A percentile compares a stretch with the other conserved stretches of the same genome.
These are phyloP conservation scores for Zea luxurians DNA, from an alignment of 176 grass and related monocot species.

Conservation along the genomic window DNA sequence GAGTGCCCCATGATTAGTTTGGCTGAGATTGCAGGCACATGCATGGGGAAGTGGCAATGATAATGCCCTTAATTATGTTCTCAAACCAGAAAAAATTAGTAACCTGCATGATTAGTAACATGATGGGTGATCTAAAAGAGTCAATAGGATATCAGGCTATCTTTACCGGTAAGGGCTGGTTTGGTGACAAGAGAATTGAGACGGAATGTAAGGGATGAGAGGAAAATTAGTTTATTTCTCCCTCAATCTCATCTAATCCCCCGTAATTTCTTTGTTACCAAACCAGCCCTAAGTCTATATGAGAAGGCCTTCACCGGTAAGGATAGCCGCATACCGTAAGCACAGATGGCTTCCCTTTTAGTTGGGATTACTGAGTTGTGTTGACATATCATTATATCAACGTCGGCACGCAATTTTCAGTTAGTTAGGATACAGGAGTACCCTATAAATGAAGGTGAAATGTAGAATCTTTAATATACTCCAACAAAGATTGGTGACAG, in stretches of 20 bases:
- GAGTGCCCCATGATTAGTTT: slow-evolving; percentile 71
- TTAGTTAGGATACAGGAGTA: slow-evolving; percentile 24
- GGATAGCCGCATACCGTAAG: not conserved
- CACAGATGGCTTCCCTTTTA: slow-evolving; percentile 35
- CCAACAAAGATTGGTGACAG: slow-evolving; percentile 16
- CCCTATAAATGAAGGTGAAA: slow-evolving; percentile 30
- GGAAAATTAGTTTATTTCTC: too few species aligned
- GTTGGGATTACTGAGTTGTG: slow-evolving; percentile 34
- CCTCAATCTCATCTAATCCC: too few species aligned
- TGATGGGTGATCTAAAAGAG: slow-evolving; percentile 54
- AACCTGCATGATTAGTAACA: slow-evolving; percentile 60
- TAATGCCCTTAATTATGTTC: slow-evolving; percentile 58
- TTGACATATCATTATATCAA: slow-evolving; percentile 46
- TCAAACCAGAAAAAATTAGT: slow-evolving; percentile 46
- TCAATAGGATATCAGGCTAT: slow-evolving; percentile 38
- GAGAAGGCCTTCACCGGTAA: too few species aligned
- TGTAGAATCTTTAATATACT: slow-evolving; percentile 30
- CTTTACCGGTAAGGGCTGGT: too few species aligned
- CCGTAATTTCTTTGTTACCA: too few species aligned
- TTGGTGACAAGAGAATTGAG: too few species aligned
- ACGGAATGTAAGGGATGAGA: too few species aligned
- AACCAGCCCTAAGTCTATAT: too few species aligned
- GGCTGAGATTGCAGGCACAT: slow-evolving; percentile 61
- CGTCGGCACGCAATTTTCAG: slow-evolving; percentile 40
- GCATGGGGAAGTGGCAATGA: slow-evolving; percentile 60